Conservation (phyloP, 2,329 filamentous ascomycete species). For the Beauveria sp. region DNA sequence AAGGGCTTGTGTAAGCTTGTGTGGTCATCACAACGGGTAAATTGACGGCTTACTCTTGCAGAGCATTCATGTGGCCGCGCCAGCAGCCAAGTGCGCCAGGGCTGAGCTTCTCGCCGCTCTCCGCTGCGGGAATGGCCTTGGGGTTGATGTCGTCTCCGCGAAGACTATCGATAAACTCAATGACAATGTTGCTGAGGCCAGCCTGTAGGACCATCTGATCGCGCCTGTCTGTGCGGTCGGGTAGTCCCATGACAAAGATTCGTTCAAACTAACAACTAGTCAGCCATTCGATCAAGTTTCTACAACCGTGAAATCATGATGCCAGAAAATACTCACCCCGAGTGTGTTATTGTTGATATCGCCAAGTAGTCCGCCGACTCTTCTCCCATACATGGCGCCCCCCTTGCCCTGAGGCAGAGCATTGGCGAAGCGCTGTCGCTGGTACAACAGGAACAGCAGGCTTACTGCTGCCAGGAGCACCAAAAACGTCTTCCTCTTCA, state of each 20-base stretch:
- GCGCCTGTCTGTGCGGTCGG: slow-evolving; percentile 39
- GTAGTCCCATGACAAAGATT: slow-evolving; percentile 40
- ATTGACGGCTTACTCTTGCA: slow-evolving; percentile 19
- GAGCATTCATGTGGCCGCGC: slow-evolving; percentile 30
- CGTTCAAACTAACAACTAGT: slow-evolving; percentile 10
- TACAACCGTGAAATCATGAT: background rate
- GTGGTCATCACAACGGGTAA: no score
- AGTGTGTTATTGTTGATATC: slow-evolving; percentile 9
- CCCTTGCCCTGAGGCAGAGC: background rate
- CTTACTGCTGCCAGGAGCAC: background rate
- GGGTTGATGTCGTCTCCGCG: slow-evolving; percentile 28
- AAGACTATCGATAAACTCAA: slow-evolving; percentile 39
- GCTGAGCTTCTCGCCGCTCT: background rate
- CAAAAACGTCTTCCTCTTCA: background rate
- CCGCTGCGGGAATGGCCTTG: slow-evolving; percentile 22
- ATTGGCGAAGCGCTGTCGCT: background rate
- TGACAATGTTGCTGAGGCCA: slow-evolving; percentile 32
- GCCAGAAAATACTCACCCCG: background rate
- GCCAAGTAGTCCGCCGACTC: background rate
- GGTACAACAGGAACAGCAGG: background rate
- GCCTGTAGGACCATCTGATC: slow-evolving; percentile 40
- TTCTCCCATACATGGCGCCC: background rate
- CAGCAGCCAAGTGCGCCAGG: slow-evolving; percentile 19
- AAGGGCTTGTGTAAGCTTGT: background rate
- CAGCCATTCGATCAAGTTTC: background rate